Conservation (phyloP, 495 filamentous ascomycete species). For the Aspergillus funiculosus region DNA sequence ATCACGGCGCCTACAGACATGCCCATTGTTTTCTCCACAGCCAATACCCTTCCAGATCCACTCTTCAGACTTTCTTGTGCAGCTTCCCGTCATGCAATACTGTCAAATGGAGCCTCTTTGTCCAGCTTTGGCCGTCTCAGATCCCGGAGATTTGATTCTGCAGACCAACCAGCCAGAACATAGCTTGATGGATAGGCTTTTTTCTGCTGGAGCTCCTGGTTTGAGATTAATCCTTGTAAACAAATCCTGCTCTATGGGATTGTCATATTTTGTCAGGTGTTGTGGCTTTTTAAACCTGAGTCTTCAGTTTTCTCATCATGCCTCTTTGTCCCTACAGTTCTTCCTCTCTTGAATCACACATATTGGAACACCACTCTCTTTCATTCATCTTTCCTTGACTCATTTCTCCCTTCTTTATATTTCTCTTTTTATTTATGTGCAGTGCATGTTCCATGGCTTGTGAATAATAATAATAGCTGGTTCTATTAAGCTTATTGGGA, state of each 20-base stretch:
- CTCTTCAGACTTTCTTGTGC: conserved; percentile 8
- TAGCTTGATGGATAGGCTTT: neutral
- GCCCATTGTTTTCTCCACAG: conserved; percentile 6
- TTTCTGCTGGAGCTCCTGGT: neutral
- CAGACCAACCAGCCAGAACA: neutral
- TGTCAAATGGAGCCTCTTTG: conserved; percentile 5
- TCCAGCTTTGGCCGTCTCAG: neutral
- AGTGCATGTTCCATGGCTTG: conserved; percentile 2
- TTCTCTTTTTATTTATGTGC: neutral
- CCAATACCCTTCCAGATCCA: conserved; percentile 15
- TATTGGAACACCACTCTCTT: neutral
- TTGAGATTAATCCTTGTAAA: conserved; percentile 4
- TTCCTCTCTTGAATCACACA: neutral
- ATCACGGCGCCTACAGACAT: conserved; percentile 24
- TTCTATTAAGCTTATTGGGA: neutral
- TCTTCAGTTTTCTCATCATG: neutral
- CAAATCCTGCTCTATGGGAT: conserved; percentile 4
- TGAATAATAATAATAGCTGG: conserved; percentile 9
- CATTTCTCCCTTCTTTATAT: neutral
- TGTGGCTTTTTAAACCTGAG: too few relatives aligned
- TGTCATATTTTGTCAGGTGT: too few relatives aligned
- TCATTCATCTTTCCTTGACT: neutral
- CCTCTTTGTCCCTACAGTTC: neutral
- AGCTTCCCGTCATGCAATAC: conserved; percentile 1
- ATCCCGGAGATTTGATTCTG: conserved; percentile 9